Percentiles rank a stretch among this genome's conserved stretches.
phyloP scores from a whole-genome alignment of 2,329 filamentous ascomycete species.

The Balansia obtecta region DNA sequence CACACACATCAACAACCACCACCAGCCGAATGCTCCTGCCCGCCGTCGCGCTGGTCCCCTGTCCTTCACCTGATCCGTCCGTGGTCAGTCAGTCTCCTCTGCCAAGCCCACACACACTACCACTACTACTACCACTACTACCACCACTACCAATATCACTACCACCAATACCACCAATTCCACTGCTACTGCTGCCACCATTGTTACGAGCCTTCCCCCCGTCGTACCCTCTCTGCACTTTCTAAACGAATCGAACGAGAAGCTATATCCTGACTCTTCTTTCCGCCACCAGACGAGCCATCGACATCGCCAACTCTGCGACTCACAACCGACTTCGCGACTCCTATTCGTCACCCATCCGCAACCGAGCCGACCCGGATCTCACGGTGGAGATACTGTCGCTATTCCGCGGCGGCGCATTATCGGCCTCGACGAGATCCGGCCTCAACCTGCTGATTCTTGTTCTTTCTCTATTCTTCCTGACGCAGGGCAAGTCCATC shows the following conservation, averaged over 20 bases:
- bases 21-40: neutral
- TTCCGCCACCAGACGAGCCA: neutral
- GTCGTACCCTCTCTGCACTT: too few species aligned
- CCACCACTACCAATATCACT: neutral
- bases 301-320: constrained; percentile 1
- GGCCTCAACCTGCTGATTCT: neutral
- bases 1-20: neutral
- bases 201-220: neutral
- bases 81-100: constrained; percentile 1
- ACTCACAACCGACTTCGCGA: neutral
- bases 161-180: too few species aligned
- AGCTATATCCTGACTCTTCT: neutral
- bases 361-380: constrained; percentile 1
- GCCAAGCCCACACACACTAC: constrained; percentile 5
- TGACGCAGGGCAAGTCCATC: neutral
- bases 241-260: neutral
- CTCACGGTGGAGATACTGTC: constrained; percentile 2
- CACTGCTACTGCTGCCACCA: too few species aligned
- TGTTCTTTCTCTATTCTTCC: neutral
- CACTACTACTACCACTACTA: neutral
- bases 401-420: neutral
- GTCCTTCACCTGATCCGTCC: constrained; percentile 8
- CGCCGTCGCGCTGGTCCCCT: neutral
- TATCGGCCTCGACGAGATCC: neutral
- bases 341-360: neutral